Conservation (phyloP, 1,284 basidiomycete genomes). For the Jaminaea rosea region DNA sequence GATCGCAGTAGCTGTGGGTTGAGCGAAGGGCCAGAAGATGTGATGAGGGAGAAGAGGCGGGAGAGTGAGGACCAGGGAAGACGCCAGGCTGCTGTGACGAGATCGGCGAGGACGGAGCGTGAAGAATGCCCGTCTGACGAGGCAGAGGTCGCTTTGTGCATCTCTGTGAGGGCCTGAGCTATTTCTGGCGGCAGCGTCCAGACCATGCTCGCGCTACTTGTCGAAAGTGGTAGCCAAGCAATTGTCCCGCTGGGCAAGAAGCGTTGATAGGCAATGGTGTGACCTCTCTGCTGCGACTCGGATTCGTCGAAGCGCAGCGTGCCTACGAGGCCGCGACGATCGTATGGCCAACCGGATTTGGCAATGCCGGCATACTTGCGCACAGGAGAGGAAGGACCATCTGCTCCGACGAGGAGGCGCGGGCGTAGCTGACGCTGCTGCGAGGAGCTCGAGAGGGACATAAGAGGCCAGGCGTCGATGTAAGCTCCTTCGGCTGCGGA, state of each 20-base stretch:
- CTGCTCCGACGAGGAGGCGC: constrained; percentile 70
- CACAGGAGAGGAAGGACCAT: constrained; percentile 90
- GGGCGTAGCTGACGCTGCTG: constrained; percentile 6
- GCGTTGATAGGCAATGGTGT: constrained; percentile 74
- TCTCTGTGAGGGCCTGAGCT: constrained; percentile 63
- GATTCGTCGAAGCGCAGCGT: constrained; percentile 55
- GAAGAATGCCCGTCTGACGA: not conserved
- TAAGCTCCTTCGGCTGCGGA: constrained; percentile 13
- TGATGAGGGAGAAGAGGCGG: not conserved
- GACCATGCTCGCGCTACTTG: constrained; percentile 73
- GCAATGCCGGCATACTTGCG: constrained; percentile 75
- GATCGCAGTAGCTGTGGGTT: constrained; percentile 58
- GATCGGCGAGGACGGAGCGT: constrained; percentile 60
- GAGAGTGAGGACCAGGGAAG: constrained; percentile 57
- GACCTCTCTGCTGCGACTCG: constrained; percentile 52
- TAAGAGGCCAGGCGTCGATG: constrained; percentile 32
- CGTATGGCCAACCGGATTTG: constrained; percentile 85
- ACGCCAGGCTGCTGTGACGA: constrained; percentile 87
- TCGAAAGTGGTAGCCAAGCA: constrained; percentile 75
- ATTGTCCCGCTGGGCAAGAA: constrained; percentile 93
- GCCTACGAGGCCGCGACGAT: constrained; percentile 80
- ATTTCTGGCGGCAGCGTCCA: constrained; percentile 83
- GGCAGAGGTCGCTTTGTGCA: constrained; percentile 50
- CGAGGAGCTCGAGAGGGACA: constrained; percentile 2
- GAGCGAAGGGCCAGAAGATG: constrained; percentile 52